phyloP scores from a whole-genome alignment of 202 grass and related monocot species.

The Zizania palustris region DNA sequence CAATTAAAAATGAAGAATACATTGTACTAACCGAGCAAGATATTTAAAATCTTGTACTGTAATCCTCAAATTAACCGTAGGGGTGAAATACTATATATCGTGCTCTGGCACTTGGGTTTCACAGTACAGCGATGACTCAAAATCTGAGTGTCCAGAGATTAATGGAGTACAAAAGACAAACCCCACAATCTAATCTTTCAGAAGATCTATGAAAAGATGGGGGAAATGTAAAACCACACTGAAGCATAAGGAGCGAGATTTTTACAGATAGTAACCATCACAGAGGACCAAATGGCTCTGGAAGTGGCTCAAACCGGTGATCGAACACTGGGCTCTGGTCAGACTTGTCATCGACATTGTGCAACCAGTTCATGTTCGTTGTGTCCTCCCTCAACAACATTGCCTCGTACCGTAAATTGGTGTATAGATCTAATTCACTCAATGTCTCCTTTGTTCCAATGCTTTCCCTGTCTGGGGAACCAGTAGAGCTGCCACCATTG shows the following conservation, averaged over 20 bases:
- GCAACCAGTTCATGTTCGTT: constrained; percentile 81
- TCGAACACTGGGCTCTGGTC: constrained; percentile 87
- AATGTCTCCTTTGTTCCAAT: constrained; percentile 60
- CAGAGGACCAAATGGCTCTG: constrained; percentile 81
- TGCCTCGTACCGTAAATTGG: constrained; percentile 71
- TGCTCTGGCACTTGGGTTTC: constrained; percentile 17
- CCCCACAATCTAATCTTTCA: constrained; percentile 56
- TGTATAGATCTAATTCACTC: constrained; percentile 74
- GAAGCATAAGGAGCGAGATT: constrained; percentile 24
- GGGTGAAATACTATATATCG: background rate
- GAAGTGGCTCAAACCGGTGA: constrained; percentile 84
- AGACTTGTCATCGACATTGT: constrained; percentile 69
- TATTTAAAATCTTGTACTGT: background rate
- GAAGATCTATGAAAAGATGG: constrained; percentile 45
- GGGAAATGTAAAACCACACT: constrained; percentile 31
- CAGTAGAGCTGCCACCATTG: constrained; percentile 51
- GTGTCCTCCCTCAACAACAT: constrained; percentile 87
- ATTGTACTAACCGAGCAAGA: constrained; percentile 3
- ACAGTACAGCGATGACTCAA: background rate
- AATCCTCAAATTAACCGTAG: background rate
- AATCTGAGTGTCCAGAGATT: constrained; percentile 21
- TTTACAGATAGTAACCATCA: constrained; percentile 51
- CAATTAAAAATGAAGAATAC: background rate
- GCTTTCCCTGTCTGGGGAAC: constrained; percentile 74
- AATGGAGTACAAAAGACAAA: constrained; percentile 15